Evolutionary conservation across 1,139 yeast species (phyloP).

Genomic region (Torulaspora pretoriensis): DNA sequence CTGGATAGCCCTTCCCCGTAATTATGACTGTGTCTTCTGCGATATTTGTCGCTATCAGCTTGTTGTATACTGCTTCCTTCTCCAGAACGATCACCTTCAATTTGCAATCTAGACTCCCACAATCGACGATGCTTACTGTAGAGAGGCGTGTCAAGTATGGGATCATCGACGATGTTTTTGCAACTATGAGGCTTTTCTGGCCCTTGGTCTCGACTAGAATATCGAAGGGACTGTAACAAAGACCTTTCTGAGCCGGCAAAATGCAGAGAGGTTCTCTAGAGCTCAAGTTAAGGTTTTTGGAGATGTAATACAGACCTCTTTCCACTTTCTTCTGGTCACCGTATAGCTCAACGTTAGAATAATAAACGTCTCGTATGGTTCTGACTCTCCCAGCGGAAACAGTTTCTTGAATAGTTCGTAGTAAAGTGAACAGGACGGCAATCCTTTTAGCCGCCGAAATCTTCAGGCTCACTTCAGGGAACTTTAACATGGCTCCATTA

Average conservation of each 20-base stretch:
- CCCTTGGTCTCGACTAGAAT: conserved; percentile 8
- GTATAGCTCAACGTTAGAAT: conserved; percentile 35
- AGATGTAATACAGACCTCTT: conserved; percentile 24
- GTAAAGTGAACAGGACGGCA: conserved; percentile 20
- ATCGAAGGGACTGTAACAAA: conserved; percentile 24
- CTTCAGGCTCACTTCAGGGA: conserved; percentile 5
- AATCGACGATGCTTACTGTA: conserved; percentile 1
- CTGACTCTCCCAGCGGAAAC: conserved; percentile 14
- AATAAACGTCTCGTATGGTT: conserved; percentile 36
- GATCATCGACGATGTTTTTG: conserved; percentile 14
- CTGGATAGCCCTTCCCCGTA: conserved; percentile 41
- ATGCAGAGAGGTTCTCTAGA: conserved; percentile 25
- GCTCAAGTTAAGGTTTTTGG: conserved; percentile 20
- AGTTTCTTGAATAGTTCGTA: conserved; percentile 16
- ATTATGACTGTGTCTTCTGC: conserved; percentile 23
- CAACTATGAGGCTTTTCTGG: conserved; percentile 10
- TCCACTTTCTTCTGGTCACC: conserved; percentile 27
- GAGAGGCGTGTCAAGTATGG: conserved; percentile 18
- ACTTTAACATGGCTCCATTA: conserved; percentile 2
- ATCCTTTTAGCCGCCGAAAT: conserved; percentile 12
- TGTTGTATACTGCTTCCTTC: conserved; percentile 35
- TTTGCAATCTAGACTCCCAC: conserved; percentile 10
- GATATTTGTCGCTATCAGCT: conserved; percentile 14
- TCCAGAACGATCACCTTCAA: conserved; percentile 28
- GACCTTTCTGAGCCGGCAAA: conserved; percentile 38